phyloP scores from a whole-genome alignment of 2,329 filamentous ascomycete species.

The Pleoardoris graminearum region DNA sequence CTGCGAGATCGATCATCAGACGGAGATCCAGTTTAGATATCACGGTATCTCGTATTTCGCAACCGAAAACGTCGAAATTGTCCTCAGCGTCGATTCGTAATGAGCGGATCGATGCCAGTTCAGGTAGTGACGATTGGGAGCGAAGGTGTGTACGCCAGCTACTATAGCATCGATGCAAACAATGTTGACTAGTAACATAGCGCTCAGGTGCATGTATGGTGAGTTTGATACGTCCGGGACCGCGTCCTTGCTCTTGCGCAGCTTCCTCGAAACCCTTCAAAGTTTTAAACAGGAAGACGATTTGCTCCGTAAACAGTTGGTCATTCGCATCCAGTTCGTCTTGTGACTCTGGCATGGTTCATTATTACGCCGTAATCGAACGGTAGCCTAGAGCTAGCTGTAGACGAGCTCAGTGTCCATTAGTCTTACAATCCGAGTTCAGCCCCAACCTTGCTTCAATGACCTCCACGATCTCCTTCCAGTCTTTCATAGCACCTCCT shows the following conservation, averaged over 20 bases:
- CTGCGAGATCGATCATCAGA: not conserved
- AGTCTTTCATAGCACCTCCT: constrained; percentile 80
- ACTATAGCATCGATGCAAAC: not conserved
- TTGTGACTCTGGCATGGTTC: no score
- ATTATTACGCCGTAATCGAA: no score
- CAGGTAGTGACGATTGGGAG: not conserved
- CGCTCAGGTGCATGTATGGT: not conserved
- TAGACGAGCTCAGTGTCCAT: no score
- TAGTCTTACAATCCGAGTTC: no score
- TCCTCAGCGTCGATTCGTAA: not conserved
- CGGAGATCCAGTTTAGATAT: not conserved
- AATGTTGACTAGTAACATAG: not conserved
- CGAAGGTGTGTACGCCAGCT: not conserved
- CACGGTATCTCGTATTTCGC: not conserved
- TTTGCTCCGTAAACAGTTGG: not conserved
- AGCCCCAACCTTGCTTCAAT: constrained; percentile 55
- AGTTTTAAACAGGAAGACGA: not conserved
- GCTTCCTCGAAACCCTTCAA: not conserved
- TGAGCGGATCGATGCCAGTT: not conserved
- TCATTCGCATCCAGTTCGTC: not conserved
- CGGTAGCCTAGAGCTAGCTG: no score
- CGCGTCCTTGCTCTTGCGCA: not conserved
- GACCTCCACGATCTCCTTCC: constrained; percentile 70
- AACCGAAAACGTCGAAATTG: not conserved
- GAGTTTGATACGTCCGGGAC: not conserved